These are phyloP conservation scores for Aureobasidium melanogenum DNA, from an alignment of 2,329 filamentous ascomycete genomes.

Conservation along the genomic window DNA sequence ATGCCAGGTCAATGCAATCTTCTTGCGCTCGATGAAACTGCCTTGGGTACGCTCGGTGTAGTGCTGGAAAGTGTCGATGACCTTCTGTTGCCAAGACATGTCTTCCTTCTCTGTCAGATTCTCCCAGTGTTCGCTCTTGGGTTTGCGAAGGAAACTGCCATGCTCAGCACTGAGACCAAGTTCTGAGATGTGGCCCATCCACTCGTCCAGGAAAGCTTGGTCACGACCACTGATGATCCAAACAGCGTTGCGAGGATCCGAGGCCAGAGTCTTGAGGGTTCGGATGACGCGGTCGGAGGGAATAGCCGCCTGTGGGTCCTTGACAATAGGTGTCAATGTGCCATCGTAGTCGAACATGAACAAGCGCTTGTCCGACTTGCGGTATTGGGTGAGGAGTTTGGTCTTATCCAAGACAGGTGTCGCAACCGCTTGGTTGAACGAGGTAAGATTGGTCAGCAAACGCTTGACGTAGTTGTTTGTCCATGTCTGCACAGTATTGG, in stretches of 20 bases:
- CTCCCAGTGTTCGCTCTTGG: slow-evolving; percentile 69
- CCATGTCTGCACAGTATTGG: slow-evolving; percentile 81
- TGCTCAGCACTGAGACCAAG: slow-evolving; percentile 96
- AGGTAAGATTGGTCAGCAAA: slow-evolving; percentile 69
- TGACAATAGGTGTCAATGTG: slow-evolving; percentile 89
- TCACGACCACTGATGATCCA: slow-evolving; percentile 98
- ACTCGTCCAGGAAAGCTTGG: slow-evolving; percentile 80
- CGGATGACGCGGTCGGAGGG: slow-evolving; percentile 76
- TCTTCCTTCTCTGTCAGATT: slow-evolving; percentile 79
- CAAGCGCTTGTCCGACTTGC: slow-evolving; percentile 62
- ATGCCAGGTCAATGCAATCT: slow-evolving; percentile 93
- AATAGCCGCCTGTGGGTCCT: slow-evolving; percentile 79
- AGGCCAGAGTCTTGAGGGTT: slow-evolving; percentile 68
- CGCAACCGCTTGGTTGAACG: slow-evolving; percentile 62
- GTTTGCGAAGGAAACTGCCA: slow-evolving; percentile 85
- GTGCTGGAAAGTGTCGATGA: slow-evolving; percentile 74
- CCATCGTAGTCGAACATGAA: slow-evolving; percentile 99
- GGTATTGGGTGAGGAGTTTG: slow-evolving; percentile 64
- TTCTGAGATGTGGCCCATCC: slow-evolving; percentile 81
- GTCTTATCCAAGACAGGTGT: slow-evolving; percentile 76
- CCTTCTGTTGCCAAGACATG: slow-evolving; percentile 87
- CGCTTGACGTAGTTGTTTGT: slow-evolving; percentile 70
- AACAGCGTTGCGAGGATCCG: slow-evolving; percentile 76
- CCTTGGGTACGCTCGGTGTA: slow-evolving; percentile 82
- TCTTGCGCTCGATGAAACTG: slow-evolving; percentile 92